Evolutionary conservation across 1,139 yeast genomes (phyloP).

Genomic region (Scheffersomyces quercinus): DNA sequence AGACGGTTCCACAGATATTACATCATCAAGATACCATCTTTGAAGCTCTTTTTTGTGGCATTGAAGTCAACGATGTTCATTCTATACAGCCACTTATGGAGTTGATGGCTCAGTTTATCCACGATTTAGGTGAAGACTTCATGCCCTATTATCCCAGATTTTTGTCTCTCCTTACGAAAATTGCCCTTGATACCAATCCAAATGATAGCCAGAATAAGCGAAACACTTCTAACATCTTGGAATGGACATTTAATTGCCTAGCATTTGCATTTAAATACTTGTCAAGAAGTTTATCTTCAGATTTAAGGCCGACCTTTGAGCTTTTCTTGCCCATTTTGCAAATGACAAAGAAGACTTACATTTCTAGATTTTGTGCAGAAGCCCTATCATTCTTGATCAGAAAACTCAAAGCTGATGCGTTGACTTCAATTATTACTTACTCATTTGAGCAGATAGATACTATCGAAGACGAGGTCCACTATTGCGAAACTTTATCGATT

Average conservation of each 20-base stretch:
- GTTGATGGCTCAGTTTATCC: slow-evolving; percentile 79
- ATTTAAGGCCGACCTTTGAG: slow-evolving; percentile 68
- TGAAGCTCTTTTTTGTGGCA: slow-evolving; percentile 49
- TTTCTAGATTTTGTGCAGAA: slow-evolving; percentile 86
- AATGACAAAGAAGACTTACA: slow-evolving; percentile 55
- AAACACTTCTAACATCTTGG: slow-evolving; percentile 66
- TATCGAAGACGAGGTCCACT: slow-evolving; percentile 37
- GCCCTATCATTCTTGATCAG: slow-evolving; percentile 82
- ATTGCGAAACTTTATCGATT: slow-evolving; percentile 57
- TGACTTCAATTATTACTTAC: slow-evolving; percentile 49
- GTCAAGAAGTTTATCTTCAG: slow-evolving; percentile 59
- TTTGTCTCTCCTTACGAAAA: slow-evolving; percentile 49
- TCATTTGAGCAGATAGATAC: slow-evolving; percentile 48
- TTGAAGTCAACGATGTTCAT: slow-evolving; percentile 59
- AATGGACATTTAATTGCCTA: slow-evolving; percentile 80
- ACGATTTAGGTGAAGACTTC: slow-evolving; percentile 91
- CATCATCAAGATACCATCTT: slow-evolving; percentile 70
- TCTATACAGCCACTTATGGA: slow-evolving; percentile 84
- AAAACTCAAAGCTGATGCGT: slow-evolving; percentile 55
- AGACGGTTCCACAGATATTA: slow-evolving; percentile 78
- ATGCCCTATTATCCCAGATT: slow-evolving; percentile 63
- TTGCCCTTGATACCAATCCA: slow-evolving; percentile 51
- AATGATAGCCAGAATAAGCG: slow-evolving; percentile 43
- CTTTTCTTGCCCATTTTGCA: slow-evolving; percentile 65
- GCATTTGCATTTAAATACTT: slow-evolving; percentile 90